Evolutionary conservation across 1,139 yeast species (phyloP), one percentile per base, ranked within the genome.

Genomic region (Suhomyces taliae): DNA sequence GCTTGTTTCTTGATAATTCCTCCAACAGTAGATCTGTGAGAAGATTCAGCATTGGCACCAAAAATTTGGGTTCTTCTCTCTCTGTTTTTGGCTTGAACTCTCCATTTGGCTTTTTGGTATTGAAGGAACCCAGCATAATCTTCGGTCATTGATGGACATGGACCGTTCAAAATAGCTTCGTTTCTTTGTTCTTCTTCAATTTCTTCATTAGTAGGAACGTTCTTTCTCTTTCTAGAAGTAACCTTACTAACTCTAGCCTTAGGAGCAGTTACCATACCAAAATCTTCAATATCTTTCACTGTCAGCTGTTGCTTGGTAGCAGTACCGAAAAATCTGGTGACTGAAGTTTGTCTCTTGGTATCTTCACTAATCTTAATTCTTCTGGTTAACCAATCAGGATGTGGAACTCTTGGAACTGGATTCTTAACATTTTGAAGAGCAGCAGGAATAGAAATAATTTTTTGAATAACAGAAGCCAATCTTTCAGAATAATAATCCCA

Each of bases 371-470:
- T 67, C 4, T 77, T 74, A 47, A 93, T 82, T 52, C 79, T 79
- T 57, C 78, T 83, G 53, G 78, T 79, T 44, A 95, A 75, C 99
- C 99, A 95, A 34, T 87, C 96, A 0, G 99, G 99, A 60, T 93
- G 98, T 7, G 82, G 81, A 9, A 95, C 91, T 55, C 98, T 75
- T 2, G 98, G 97, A 41, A 95, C 98, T 0, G 99, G 99, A 59
- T 95, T 95, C n/a, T 76, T 69, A 11, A 93, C 82, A 46, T 83
- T 82, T 70, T 95, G 99, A 49, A 91, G 73, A 7, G 98, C 99
- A 8, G 99, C 99, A 3, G 99, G 99, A 57, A 95, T 93, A 0
- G 97, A 87, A 54, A 95, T 90, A 58, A 95, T 90, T 66, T 95
- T 95, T 65, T 91, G 97, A 37, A 95, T 84, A 10, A 91, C 96